Percentiles rank a stretch among this genome's conserved stretches.
Conservation (phyloP, 176 grass and related monocot genomes). For the Triticum turgidum region DNA sequence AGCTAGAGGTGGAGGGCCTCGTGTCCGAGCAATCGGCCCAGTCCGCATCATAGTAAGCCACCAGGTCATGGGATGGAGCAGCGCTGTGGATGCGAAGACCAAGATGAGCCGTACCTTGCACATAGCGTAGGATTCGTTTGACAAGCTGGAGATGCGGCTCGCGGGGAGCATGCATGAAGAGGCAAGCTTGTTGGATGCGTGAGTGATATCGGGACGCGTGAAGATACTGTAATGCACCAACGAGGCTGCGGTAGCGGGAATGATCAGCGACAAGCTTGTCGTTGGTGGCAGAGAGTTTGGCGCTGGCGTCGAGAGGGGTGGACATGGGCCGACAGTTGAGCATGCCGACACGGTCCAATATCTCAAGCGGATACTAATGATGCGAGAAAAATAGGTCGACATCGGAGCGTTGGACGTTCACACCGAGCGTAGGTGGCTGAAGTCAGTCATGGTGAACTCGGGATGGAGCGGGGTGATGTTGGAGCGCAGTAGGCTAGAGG, state of each 20-base stretch:
- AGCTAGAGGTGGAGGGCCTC: background rate
- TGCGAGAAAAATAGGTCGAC: background rate
- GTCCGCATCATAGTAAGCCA: background rate
- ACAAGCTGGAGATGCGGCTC: background rate
- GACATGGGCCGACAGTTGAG: background rate
- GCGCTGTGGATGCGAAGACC: background rate
- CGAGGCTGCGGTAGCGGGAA: background rate
- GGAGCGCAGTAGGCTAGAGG: background rate
- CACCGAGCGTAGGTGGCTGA: background rate
- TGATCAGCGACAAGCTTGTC: background rate
- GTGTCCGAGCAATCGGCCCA: background rate
- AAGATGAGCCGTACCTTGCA: background rate
- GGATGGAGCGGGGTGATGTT: background rate
- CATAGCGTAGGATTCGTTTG: background rate
- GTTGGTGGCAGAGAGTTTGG: background rate
- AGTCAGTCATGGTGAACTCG: background rate
- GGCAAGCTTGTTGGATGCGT: background rate
- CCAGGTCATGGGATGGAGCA: background rate
- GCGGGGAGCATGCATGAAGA: background rate
- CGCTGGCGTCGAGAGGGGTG: background rate
- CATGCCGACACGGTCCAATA: background rate
- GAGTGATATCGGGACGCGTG: background rate
- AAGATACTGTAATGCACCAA: background rate
- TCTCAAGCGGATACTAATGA: background rate
- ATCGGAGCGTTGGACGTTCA: background rate